Evolutionary conservation across 345 rosid genomes (phyloP).

Genomic region (Arabidopsis arenosa): DNA sequence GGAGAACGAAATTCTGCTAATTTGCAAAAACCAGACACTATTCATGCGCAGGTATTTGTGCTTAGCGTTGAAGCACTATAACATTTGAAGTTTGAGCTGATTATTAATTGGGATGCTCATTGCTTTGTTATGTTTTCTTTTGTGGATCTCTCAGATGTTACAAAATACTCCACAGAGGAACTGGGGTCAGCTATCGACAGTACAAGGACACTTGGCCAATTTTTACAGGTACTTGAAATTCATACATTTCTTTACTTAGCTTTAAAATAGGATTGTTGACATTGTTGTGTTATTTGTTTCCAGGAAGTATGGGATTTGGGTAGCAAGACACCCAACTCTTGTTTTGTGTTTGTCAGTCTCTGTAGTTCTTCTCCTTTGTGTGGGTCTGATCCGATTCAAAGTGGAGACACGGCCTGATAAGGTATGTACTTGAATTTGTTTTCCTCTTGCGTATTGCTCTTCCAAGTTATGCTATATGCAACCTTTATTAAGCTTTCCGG

Average conservation of each 20-base stretch:
- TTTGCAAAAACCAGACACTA: slow-evolving; percentile 65
- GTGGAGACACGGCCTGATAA: slow-evolving; percentile 98
- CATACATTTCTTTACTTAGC: slow-evolving; percentile 25
- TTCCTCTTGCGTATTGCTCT: not conserved
- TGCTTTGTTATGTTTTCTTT: slow-evolving; percentile 19
- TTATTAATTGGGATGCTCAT: slow-evolving; percentile 5
- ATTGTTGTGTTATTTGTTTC: slow-evolving; percentile 33
- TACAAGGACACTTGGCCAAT: slow-evolving; percentile 86
- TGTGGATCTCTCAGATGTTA: slow-evolving; percentile 54
- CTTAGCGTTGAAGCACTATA: slow-evolving; percentile 8
- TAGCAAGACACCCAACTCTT: slow-evolving; percentile 83
- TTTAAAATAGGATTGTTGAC: slow-evolving; percentile 7
- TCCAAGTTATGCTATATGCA: not conserved
- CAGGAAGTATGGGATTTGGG: slow-evolving; percentile 95
- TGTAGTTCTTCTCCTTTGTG: slow-evolving; percentile 76
- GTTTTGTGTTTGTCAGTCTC: slow-evolving; percentile 69
- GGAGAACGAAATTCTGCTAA: slow-evolving; percentile 50
- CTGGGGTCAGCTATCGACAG: slow-evolving; percentile 72
- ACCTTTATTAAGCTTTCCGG: not conserved
- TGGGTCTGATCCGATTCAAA: slow-evolving; percentile 86
- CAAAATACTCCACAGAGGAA: slow-evolving; percentile 73
- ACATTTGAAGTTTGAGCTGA: slow-evolving; percentile 6
- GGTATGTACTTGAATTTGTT: slow-evolving; percentile 49
- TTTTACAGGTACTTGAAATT: slow-evolving; percentile 71
- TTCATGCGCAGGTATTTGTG: slow-evolving; percentile 63